Conservation (phyloP, 768 basidiomycete species). For the Leccinellum albellum region DNA sequence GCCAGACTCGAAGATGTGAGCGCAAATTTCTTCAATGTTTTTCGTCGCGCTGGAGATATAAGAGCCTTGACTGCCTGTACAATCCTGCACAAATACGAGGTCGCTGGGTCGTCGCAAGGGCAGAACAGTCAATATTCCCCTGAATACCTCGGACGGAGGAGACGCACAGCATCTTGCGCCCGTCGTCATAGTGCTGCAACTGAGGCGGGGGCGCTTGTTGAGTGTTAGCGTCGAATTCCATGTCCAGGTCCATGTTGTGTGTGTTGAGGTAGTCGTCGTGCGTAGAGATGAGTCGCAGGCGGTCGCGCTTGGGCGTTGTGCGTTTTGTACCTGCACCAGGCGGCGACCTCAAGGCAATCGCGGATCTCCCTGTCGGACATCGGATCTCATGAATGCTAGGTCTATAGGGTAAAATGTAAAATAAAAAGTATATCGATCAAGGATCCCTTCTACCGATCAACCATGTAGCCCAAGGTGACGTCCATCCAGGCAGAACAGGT, state of each 20-base stretch:
- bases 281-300: slow-evolving; percentile 14
- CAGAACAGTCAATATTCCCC: slow-evolving; percentile 16
- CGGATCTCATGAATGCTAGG: slow-evolving; percentile 28
- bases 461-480: slow-evolving; percentile 64
- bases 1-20: slow-evolving; percentile 91
- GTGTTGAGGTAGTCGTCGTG: slow-evolving; percentile 7
- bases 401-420: slow-evolving; percentile 14
- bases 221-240: slow-evolving; percentile 55
- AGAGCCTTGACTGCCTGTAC: slow-evolving; percentile 87
- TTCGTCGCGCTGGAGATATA: slow-evolving; percentile 93
- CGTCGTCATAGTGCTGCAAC: slow-evolving; percentile 35
- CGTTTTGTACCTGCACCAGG: slow-evolving; percentile 24
- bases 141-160: slow-evolving; percentile 2
- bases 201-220: slow-evolving; percentile 32
- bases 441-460: slow-evolving; percentile 49
- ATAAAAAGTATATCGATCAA: slow-evolving; percentile 13
- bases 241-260: slow-evolving; percentile 70
- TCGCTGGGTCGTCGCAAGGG: slow-evolving; percentile 54
- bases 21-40: slow-evolving; percentile 95
- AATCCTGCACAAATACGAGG: slow-evolving; percentile 93
- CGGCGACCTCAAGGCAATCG: slow-evolving; percentile 34
- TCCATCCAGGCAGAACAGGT: slow-evolving; percentile 49
- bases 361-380: slow-evolving; percentile 34
- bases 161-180: slow-evolving; percentile 74
- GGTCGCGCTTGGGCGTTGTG: slow-evolving; percentile 8